phyloP scores from a whole-genome alignment of 768 basidiomycete genomes.

The Panus rudis region DNA sequence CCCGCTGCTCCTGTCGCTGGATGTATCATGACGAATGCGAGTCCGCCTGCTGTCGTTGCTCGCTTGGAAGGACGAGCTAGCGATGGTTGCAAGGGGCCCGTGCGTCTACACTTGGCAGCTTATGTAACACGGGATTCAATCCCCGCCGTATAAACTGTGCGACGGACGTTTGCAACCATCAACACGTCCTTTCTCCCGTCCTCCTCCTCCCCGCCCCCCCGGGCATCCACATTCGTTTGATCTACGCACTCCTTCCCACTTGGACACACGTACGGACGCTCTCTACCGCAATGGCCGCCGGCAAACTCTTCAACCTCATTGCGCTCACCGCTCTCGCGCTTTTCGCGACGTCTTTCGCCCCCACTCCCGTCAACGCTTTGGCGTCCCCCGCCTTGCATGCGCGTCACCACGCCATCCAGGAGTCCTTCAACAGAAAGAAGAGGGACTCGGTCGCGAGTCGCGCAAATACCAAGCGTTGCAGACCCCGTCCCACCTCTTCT shows the following conservation, averaged over 20 bases:
- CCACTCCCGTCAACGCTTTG: constrained; percentile 47
- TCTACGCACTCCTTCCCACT: constrained; percentile 16
- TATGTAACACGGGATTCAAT: background rate
- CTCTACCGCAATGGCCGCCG: constrained; percentile 17
- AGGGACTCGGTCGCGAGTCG: no score
- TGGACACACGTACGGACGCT: background rate
- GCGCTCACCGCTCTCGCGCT: constrained; percentile 54
- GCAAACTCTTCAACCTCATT: constrained; percentile 50
- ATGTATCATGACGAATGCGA: no score
- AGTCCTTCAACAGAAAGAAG: constrained; percentile 32
- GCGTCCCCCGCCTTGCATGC: constrained; percentile 22
- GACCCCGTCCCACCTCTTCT: constrained; percentile 32
- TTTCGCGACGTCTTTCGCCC: constrained; percentile 41
- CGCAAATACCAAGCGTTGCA: constrained; percentile 46
- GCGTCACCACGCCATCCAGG: constrained; percentile 36
- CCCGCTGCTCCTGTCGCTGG: no score
- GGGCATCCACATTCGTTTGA: constrained; percentile 24
- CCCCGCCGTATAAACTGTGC: background rate
- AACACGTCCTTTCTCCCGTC: constrained; percentile 5
- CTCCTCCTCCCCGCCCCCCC: constrained; percentile 11
- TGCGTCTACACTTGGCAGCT: no score
- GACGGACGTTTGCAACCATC: no score
- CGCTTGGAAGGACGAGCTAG: no score
- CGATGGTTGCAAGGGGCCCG: no score
- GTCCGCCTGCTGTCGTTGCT: no score